Evolutionary conservation across 345 rosid species (phyloP), one percentile per base, ranked within the genome.

Genomic region (Rhodamnia argentea): DNA sequence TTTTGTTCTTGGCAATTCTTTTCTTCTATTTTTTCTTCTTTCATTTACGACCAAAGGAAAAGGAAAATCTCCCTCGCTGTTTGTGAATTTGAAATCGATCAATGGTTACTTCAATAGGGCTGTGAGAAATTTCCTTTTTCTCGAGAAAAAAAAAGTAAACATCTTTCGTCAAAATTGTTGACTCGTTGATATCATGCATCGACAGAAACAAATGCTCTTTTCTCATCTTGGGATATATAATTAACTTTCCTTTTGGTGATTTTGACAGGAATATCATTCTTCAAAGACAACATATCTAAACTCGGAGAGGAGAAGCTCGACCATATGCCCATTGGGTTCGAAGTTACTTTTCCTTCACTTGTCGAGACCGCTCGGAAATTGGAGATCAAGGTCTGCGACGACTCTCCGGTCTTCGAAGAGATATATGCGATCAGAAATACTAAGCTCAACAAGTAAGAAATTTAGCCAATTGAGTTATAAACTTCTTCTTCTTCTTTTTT

Each of bases 281-380:
- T 97, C 27, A 89, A 90, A 18, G 93, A 91, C 24, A 96, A 96
- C 85, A 75, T 96, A 5, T 88, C 87, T 82, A 95, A 93, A 91
- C 91, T 97, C 9, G 92, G 90, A 87, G 92, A 93, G 42, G 99
- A 95, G 87, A 88, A 91, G 57, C 88, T 90, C 26, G 97, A 92
- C 83, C 99, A 97, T 88, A 94, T 95, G 99, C 97, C 98, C 0
- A 94, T 96, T 13, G 99, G 99, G 23, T 97, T 97, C 51, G 99
- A 97, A 90, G 96, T 97, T 50, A 97, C 97, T 40, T 96, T 97
- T 85, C 99, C 98, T 87, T 95, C 99, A 3, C 90, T 96, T 37
- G 89, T 96, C 9, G 96, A 94, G 78, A 85, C 90, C 27, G 99
- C 99, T 27, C 87, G 91, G 76, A 88, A 88, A 29, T 74, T 95